phyloP scores from a whole-genome alignment of 2,329 filamentous ascomycete genomes.

The Scytalidium lignicola region DNA sequence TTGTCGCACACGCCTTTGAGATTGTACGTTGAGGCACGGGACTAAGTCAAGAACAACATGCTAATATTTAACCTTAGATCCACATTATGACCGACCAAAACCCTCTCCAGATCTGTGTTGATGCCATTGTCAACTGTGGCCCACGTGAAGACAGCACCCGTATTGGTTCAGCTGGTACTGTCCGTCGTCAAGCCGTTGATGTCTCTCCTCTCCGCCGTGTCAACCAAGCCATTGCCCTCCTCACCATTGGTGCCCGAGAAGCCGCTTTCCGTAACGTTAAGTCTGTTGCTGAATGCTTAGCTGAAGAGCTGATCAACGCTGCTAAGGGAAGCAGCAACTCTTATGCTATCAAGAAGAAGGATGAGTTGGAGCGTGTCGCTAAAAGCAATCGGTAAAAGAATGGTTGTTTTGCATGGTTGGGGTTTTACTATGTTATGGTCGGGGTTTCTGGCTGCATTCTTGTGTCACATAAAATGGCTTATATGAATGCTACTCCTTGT shows the following conservation, averaged over 20 bases:
- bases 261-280: conserved; percentile 99
- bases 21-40: conserved; percentile 66
- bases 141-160: conserved; percentile 99
- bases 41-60: conserved; percentile 5
- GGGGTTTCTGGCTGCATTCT: conserved; percentile 26
- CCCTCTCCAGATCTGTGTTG: conserved; percentile 98
- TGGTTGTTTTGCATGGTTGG: conserved; percentile 25
- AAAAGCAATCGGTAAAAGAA: conserved; percentile 98
- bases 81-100: conserved; percentile 99
- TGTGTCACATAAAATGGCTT: conserved; percentile 26
- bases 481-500: conserved; percentile 17
- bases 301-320: conserved; percentile 99
- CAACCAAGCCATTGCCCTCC: conserved; percentile 99
- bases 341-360: conserved; percentile 99
- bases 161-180: conserved; percentile 99
- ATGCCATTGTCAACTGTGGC: conserved; percentile 99
- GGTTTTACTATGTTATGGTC: conserved; percentile 27
- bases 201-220: conserved; percentile 98
- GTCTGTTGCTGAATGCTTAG: conserved; percentile 98
- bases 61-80: conserved; percentile 55
- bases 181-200: conserved; percentile 99
- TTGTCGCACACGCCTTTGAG: conserved; percentile 98
- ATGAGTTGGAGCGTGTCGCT: conserved; percentile 99
- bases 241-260: conserved; percentile 98
- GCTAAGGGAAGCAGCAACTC: conserved; percentile 99